Conservation (phyloP, 306 rosid genomes). For the Cucurbita pepo region DNA sequence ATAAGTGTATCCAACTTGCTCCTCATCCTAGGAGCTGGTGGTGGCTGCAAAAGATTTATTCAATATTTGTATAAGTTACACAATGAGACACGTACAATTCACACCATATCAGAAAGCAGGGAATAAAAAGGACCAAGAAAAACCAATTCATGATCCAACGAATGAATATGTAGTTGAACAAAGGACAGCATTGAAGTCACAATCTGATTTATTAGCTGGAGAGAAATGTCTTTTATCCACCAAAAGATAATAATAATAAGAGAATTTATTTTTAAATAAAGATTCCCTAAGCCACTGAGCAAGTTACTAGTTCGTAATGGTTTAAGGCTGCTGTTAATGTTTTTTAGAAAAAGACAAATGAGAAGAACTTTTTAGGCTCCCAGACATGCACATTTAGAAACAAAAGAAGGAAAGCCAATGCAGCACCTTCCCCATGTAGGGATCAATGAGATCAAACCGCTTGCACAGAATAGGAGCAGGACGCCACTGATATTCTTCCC, state of each 20-base stretch:
- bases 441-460: conserved; percentile 94
- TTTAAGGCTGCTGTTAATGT: not conserved
- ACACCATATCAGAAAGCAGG: not conserved
- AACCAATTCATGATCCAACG: not conserved
- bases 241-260: not conserved
- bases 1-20: conserved; percentile 76
- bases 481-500: conserved; percentile 91
- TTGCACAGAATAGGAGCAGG: conserved; percentile 90
- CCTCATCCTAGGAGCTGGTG: conserved; percentile 76
- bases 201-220: not conserved
- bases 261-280: not conserved
- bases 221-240: not conserved
- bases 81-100: not conserved
- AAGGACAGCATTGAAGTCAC: not conserved
- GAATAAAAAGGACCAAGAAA: not conserved
- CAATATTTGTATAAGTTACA: not conserved
- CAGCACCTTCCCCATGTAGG: conserved; percentile 89
- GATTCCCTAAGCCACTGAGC: not conserved
- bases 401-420: not conserved
- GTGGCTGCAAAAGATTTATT: conserved; percentile 45
- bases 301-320: not conserved
- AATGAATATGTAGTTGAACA: not conserved
- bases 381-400: not conserved
- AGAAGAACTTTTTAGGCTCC: not conserved
- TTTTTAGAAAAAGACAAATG: not conserved